phyloP scores from a whole-genome alignment of 768 basidiomycete species.

The Trametes cinnabarina region DNA sequence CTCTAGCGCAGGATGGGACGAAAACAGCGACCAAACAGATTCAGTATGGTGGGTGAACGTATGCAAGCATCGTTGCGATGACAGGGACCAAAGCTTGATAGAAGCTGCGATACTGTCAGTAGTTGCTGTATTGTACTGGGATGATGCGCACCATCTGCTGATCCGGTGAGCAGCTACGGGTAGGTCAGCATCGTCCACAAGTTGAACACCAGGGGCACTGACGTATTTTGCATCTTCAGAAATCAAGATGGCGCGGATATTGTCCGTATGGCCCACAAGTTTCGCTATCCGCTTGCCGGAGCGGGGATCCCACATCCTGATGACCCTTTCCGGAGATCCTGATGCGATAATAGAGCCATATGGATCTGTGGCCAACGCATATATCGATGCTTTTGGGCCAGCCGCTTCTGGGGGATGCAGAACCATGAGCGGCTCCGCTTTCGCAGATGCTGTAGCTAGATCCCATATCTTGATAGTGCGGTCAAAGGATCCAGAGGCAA shows the following conservation, averaged over 20 bases:
- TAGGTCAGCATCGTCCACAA: constrained; percentile 9
- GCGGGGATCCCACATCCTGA: constrained; percentile 93
- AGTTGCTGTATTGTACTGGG: neutral
- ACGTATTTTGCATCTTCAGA: constrained; percentile 92
- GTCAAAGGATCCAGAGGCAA: constrained; percentile 94
- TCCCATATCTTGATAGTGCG: constrained; percentile 95
- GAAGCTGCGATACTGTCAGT: constrained; percentile 46
- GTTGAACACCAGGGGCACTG: constrained; percentile 32
- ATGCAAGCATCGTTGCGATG: constrained; percentile 86
- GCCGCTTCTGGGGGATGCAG: constrained; percentile 65
- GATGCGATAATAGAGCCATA: constrained; percentile 81
- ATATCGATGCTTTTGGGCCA: constrained; percentile 68
- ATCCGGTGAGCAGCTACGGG: constrained; percentile 73
- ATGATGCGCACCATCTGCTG: constrained; percentile 59
- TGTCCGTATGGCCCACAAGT: constrained; percentile 95
- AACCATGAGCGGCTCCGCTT: constrained; percentile 56
- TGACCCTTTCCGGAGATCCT: constrained; percentile 87
- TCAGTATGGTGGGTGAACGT: constrained; percentile 96
- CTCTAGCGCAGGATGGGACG: constrained; percentile 80
- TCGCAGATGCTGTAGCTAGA: constrained; percentile 42
- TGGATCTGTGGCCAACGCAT: constrained; percentile 77
- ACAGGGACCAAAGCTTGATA: constrained; percentile 92
- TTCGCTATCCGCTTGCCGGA: constrained; percentile 78
- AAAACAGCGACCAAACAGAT: constrained; percentile 91
- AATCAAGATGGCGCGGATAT: constrained; percentile 85